Conservation (phyloP, 129 eudicot genomes). For the Centella asiatica region DNA sequence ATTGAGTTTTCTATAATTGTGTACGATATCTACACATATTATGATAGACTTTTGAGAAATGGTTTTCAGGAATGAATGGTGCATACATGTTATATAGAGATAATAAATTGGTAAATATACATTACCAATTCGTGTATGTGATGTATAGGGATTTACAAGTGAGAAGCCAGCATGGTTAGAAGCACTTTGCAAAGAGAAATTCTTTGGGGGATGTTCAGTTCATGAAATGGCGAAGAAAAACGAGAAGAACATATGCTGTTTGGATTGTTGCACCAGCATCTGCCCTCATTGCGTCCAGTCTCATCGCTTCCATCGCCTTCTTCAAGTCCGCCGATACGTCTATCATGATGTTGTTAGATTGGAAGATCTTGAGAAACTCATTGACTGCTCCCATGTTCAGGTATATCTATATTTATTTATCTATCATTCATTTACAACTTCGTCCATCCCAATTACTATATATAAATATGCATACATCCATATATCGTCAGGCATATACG, state of each 20-base stretch:
- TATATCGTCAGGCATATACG: constrained; percentile 66
- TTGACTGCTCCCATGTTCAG: constrained; percentile 94
- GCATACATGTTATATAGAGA: no score
- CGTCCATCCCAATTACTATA: no score
- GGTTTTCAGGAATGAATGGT: no score
- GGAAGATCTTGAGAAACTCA: constrained; percentile 88
- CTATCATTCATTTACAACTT: no score
- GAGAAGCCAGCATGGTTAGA: constrained; percentile 96
- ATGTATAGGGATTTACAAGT: constrained; percentile 46
- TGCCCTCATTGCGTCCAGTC: constrained; percentile 83
- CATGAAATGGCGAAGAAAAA: constrained; percentile 89
- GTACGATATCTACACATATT: no score
- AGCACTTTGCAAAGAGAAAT: constrained; percentile 64
- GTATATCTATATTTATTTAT: constrained; percentile 30
- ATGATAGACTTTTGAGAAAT: no score
- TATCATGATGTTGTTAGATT: constrained; percentile 86
- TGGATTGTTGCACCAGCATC: constrained; percentile 89
- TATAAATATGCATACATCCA: no score
- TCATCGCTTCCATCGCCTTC: constrained; percentile 79
- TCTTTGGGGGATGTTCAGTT: constrained; percentile 62
- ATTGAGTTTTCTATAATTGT: constrained; percentile 2
- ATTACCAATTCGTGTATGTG: background rate
- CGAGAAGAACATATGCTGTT: constrained; percentile 90
- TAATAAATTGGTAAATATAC: no score
- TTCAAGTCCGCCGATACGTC: constrained; percentile 95